A percentile compares a stretch with the other conserved stretches of the same genome.
Evolutionary conservation across 164 flowering plant genomes (phyloP).

Genomic region (Amborella trichopoda): DNA sequence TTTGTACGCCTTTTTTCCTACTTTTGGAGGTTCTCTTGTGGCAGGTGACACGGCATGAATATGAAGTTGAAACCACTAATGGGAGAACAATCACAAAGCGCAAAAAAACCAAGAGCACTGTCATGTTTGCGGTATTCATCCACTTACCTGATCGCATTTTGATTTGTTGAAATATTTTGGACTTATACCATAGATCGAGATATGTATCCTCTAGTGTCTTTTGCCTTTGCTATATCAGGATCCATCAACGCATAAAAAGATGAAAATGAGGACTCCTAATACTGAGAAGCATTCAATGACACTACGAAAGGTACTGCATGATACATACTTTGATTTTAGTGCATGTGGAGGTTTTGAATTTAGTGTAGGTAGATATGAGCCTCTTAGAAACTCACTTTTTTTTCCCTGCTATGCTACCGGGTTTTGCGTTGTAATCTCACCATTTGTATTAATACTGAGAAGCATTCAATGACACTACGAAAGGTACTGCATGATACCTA

Average conservation of each 20-base stretch:
- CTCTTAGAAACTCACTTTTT: too few species aligned
- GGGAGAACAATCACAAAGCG: slow-evolving; percentile 75
- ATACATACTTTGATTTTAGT: too few species aligned
- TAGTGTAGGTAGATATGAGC: too few species aligned
- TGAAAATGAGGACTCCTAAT: slow-evolving; percentile 28
- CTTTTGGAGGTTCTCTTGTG: slow-evolving; percentile 2
- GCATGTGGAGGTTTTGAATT: too few species aligned
- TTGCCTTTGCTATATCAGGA: slow-evolving; percentile 34
- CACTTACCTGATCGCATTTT: not conserved
- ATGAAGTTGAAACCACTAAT: slow-evolving; percentile 83
- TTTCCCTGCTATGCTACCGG: too few species aligned
- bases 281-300: slow-evolving; percentile 32
- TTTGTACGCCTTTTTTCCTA: not conserved
- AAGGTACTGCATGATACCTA: too few species aligned
- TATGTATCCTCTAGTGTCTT: slow-evolving; percentile 4
- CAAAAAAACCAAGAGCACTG: slow-evolving; percentile 78
- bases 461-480: too few species aligned
- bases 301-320: slow-evolving; percentile 19
- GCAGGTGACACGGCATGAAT: slow-evolving; percentile 86
- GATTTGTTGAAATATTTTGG: too few species aligned
- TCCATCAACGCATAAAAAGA: slow-evolving; percentile 42
- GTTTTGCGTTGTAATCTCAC: too few species aligned
- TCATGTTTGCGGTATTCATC: slow-evolving; percentile 73
- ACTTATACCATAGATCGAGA: too few species aligned
- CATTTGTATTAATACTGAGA: too few species aligned